Evolutionary conservation across 2,329 filamentous ascomycete genomes (phyloP).

Genomic region (Monilinia laxa): DNA sequence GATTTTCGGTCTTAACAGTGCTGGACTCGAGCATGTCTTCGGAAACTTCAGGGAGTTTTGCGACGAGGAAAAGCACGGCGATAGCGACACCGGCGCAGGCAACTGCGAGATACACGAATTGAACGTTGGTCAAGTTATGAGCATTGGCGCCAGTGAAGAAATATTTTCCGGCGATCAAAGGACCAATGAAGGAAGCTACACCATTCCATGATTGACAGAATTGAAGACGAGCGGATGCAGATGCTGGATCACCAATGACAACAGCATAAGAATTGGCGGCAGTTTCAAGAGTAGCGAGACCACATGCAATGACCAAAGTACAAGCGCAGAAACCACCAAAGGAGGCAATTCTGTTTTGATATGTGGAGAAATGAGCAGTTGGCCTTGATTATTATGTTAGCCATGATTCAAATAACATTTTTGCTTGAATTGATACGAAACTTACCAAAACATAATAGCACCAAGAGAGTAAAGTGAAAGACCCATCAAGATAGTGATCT

Average conservation of each 20-base stretch:
- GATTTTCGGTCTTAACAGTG: constrained; percentile 39
- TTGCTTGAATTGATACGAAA: not conserved
- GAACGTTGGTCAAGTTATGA: constrained; percentile 72
- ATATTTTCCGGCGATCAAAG: constrained; percentile 69
- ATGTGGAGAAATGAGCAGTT: constrained; percentile 64
- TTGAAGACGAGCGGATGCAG: constrained; percentile 71
- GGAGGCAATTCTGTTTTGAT: constrained; percentile 54
- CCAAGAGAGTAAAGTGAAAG: constrained; percentile 71
- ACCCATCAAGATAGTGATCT: constrained; percentile 74
- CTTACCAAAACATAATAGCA: constrained; percentile 46
- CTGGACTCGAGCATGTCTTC: constrained; percentile 43
- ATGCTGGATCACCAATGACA: constrained; percentile 70
- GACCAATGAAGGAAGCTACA: constrained; percentile 70
- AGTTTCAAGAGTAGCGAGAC: constrained; percentile 73
- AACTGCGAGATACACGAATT: constrained; percentile 83
- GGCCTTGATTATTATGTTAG: constrained; percentile 71
- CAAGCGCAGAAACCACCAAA: constrained; percentile 77
- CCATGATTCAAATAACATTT: not conserved
- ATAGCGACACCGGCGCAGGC: constrained; percentile 70
- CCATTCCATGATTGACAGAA: constrained; percentile 74
- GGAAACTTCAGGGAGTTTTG: constrained; percentile 60
- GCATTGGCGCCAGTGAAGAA: constrained; percentile 61
- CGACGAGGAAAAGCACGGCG: constrained; percentile 65
- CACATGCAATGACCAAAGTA: constrained; percentile 72
- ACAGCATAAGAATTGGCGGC: constrained; percentile 72